Base-by-base conservation (phyloP, 768 basidiomycete genomes). In the Mycena crocata region DNA sequence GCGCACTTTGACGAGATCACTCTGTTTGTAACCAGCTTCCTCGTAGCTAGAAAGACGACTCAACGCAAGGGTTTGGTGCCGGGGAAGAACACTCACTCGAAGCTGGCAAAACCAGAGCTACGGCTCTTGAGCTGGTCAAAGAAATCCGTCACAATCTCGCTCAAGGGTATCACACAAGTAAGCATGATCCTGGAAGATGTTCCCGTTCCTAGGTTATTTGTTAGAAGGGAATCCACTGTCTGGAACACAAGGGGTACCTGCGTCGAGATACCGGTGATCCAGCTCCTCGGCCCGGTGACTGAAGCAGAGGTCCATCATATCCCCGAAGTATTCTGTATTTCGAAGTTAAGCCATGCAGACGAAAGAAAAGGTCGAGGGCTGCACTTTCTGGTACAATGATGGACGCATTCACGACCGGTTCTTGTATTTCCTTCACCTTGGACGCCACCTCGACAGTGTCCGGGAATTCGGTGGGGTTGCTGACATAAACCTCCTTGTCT, bases 401-500 rank as follows among this genome's bases (percentile, higher is more conserved):
- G 1, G 93, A 93, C 13, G 96, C 95, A 68, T 91, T 93, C 45
- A 99, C 95, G 58, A 96, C 87, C 0, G 98, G 98, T 77, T 99
- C 98, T 72, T 94, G 93, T 17, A 99, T 85, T 70, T 92, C 89
- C 69, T 84, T 86, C 24, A 96, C 89, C 64, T 85, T 87, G 35
- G 82, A 76, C 23, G 85, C 77, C 30, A 82, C 78, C 66, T 96
- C 93, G 21, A 84, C 80, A 19, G 86, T 83, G 57, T 99, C 96
- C 1, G 98, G 98, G 75, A 99, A 99, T 69, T 98, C 93, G 1
- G 93, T 94, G 21, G 98, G 97, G 77, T 98, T 98, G 77, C 95
- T 95, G 74, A 99, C 84, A 48, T 86, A 79, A 26, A 84, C 83
- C 67, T 88, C 87, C 19, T 78, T 84, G 54, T 90, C 89, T 69